Evolutionary conservation across 176 grass and related monocot species (phyloP).

Genomic region (sorghum (Sorghum bicolor)): DNA sequence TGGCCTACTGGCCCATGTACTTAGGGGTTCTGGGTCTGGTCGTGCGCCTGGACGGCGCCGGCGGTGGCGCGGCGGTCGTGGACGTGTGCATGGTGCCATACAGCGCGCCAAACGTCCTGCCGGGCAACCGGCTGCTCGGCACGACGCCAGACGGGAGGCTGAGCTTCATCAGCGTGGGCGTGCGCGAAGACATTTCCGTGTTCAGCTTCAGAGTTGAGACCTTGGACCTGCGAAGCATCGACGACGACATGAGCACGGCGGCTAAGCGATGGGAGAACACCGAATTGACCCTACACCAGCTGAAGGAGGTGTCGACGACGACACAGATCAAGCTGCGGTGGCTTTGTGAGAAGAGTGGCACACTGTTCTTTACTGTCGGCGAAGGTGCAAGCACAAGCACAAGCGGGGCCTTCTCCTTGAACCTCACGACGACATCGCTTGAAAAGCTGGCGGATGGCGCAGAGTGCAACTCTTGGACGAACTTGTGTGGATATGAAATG

Average conservation of each 20-base stretch:
- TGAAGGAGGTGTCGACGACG: neutral
- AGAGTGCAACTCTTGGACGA: too few relatives aligned
- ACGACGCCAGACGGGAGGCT: neutral
- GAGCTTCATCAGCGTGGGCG: neutral
- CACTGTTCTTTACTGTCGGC: neutral
- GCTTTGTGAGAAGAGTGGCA: neutral
- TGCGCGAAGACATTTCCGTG: accelerated
- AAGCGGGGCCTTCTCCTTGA: too few relatives aligned
- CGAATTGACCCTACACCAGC: neutral
- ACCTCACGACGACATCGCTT: too few relatives aligned
- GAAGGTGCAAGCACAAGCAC: neutral
- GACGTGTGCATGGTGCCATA: neutral
- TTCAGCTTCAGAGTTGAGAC: neutral
- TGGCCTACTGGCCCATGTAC: constrained; percentile 7
- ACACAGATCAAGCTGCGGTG: neutral
- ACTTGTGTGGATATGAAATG: too few relatives aligned
- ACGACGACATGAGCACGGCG: neutral
- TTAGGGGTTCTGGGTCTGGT: neutral
- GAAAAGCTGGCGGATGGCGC: too few relatives aligned
- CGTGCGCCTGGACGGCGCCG: neutral
- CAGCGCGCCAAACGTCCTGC: accelerated
- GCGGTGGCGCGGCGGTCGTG: neutral
- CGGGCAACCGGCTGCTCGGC: neutral
- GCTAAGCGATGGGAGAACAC: neutral
- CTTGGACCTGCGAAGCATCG: neutral